Percentiles rank a stretch among this genome's conserved stretches.
Evolutionary conservation across 75 land plant genomes (phyloP).

Genomic region (Sequoia sempervirens): DNA sequence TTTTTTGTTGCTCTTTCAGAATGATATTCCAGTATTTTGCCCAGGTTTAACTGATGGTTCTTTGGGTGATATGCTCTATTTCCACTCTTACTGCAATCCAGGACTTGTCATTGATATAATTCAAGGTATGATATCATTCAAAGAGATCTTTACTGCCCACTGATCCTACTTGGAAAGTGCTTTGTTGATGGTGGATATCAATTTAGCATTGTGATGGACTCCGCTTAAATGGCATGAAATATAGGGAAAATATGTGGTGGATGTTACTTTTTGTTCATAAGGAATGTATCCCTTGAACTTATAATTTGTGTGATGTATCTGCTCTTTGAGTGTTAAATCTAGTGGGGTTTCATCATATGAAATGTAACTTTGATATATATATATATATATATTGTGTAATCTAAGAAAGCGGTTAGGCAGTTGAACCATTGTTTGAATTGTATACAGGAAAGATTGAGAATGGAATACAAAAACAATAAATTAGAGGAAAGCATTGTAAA

Average conservation of each 20-base stretch:
- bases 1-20: slow-evolving; percentile 36
- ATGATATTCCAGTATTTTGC: slow-evolving; percentile 86
- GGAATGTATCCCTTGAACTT: too few species aligned
- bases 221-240: not conserved
- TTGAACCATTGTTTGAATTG: not conserved
- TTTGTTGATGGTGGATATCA: not conserved
- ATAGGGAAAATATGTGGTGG: too few species aligned
- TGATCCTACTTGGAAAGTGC: not conserved
- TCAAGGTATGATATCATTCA: slow-evolving; percentile 47
- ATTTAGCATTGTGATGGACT: not conserved
- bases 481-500: too few species aligned
- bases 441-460: not conserved
- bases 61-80: slow-evolving; percentile 90
- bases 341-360: not conserved
- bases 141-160: not conserved
- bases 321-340: not conserved
- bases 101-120: slow-evolving; percentile 85
- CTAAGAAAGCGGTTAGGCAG: not conserved
- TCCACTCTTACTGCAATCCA: slow-evolving; percentile 82
- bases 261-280: too few species aligned
- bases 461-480: not conserved
- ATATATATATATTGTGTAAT: not conserved
- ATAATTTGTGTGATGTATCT: not conserved
- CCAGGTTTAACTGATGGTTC: slow-evolving; percentile 96
- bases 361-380: not conserved